Percentiles rank a stretch among this genome's conserved stretches.
phyloP scores from a whole-genome alignment of 768 basidiomycete species.

The Pleurotus salmoneostramineus region DNA sequence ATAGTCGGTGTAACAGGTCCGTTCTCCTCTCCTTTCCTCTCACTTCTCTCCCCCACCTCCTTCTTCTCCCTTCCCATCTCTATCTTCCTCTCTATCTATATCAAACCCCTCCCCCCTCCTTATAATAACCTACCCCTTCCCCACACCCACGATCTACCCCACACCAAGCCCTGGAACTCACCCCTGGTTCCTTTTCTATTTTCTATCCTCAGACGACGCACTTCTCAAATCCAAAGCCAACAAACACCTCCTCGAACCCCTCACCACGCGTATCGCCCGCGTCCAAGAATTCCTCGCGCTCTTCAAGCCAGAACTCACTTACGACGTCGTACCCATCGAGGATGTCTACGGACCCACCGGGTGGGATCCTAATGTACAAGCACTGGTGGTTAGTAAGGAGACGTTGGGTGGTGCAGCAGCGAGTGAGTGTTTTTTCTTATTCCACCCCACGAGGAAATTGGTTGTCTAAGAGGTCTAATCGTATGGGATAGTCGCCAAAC shows the following conservation, averaged over 20 bases:
- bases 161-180: neutral
- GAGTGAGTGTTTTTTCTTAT: constrained; percentile 43
- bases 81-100: no score
- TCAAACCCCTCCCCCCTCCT: no score
- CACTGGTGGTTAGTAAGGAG: constrained; percentile 87
- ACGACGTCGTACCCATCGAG: constrained; percentile 68
- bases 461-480: no score
- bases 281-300: constrained; percentile 69
- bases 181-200: no score
- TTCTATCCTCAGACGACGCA: constrained; percentile 48
- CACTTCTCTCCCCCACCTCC: no score
- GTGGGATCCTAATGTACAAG: constrained; percentile 85
- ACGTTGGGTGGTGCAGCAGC: constrained; percentile 72
- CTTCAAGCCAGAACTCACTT: constrained; percentile 61
- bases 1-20: constrained; percentile 88
- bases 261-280: constrained; percentile 48
- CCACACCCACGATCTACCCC: neutral
- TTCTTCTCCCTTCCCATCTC: no score
- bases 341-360: constrained; percentile 94
- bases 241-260: constrained; percentile 59
- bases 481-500: constrained; percentile 67
- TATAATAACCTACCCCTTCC: no score
- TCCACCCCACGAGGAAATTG: neutral
- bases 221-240: constrained; percentile 72
- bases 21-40: constrained; percentile 14